Base-by-base conservation (phyloP, 768 basidiomycete genomes). In the Trametes sanguinea region DNA sequence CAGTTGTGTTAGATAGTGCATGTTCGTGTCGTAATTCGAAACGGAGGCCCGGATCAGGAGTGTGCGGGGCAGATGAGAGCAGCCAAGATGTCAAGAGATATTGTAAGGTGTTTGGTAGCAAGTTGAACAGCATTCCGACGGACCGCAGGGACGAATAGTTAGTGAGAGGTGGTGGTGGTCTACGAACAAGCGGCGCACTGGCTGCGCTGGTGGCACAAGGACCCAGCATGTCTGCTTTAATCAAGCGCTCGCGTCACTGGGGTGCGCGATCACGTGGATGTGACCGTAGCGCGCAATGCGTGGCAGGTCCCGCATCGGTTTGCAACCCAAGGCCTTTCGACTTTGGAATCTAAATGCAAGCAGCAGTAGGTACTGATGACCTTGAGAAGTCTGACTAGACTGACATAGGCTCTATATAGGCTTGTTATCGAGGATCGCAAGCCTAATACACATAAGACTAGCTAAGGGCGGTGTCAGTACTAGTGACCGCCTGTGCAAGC, bases 11-110 rank as follows among this genome's bases (percentile, higher is more conserved):
- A 46, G 81, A 78, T 8, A 84, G 67, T 29, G 81, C 85, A 65
- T 90, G 87, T 44, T 81, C 75, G 71, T 90, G 89, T 39, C 89
- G 85, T 27, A 90, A 78, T 35, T 80, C 81, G 73, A 91, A 90
- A 35, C 76, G 79, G 6, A 88, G 68, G 27, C 51, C 11, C 9
- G 40, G 16, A n/a, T 27, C 2, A 13, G 75, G 69, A 47, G 76
- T 60, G 10, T 30, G 44, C 8, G 48, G 11, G 27, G 30, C 29
- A 17, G 60, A 42, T 1, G 58, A n/a, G 56, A 60, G 63, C 16
- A 73, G 45, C 42, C 63, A 66, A 11, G 71, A 65, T 14, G 65
- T 51, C 2, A 71, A 51, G 2, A 73, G 65, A 17, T 67, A 65
- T 42, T 67, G 66, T 2, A 73, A 59, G 14, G 71, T 63, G 16